These are phyloP conservation scores for Leccinum subtestaceum DNA, from an alignment of 768 basidiomycete species.

Conservation along the genomic window DNA sequence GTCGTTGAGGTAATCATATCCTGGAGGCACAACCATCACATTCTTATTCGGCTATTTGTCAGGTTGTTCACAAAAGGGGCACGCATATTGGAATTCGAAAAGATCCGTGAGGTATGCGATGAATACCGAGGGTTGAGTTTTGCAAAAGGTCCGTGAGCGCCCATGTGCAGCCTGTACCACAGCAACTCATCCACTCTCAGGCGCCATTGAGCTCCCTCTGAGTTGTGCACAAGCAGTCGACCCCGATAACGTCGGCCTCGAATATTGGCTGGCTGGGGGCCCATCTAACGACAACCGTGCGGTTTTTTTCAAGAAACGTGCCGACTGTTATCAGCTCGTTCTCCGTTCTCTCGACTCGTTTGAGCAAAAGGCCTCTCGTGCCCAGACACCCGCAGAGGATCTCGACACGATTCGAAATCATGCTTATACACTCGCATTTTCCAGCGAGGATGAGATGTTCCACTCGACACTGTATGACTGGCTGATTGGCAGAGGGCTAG, in stretches of 20 bases:
- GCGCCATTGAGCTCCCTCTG: slow-evolving; percentile 82
- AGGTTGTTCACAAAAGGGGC: slow-evolving; percentile 91
- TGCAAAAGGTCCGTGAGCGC: slow-evolving; percentile 60
- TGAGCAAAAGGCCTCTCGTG: slow-evolving; percentile 56
- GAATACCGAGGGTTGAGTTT: slow-evolving; percentile 86
- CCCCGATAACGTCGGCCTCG: slow-evolving; percentile 66
- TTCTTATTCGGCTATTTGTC: slow-evolving; percentile 8
- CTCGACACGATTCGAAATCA: slow-evolving; percentile 74
- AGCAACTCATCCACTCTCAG: slow-evolving; percentile 36
- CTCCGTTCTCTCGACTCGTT: slow-evolving; percentile 79
- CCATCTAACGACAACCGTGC: slow-evolving; percentile 58
- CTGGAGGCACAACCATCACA: not conserved
- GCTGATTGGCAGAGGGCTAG: slow-evolving; percentile 75
- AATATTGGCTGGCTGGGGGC: slow-evolving; percentile 70
- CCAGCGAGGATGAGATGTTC: slow-evolving; percentile 87
- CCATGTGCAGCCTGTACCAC: not conserved
- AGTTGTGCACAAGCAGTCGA: slow-evolving; percentile 80
- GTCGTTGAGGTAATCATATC: slow-evolving; percentile 68
- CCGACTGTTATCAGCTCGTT: slow-evolving; percentile 78
- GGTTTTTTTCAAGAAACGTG: slow-evolving; percentile 56
- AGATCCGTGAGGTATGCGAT: slow-evolving; percentile 81
- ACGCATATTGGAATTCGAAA: slow-evolving; percentile 77
- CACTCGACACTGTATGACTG: slow-evolving; percentile 94
- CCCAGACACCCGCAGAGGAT: slow-evolving; percentile 41
- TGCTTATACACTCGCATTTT: slow-evolving; percentile 84